Base-by-base conservation (phyloP, 2,329 filamentous ascomycete species). In the Rugonectria rugulosa region DNA sequence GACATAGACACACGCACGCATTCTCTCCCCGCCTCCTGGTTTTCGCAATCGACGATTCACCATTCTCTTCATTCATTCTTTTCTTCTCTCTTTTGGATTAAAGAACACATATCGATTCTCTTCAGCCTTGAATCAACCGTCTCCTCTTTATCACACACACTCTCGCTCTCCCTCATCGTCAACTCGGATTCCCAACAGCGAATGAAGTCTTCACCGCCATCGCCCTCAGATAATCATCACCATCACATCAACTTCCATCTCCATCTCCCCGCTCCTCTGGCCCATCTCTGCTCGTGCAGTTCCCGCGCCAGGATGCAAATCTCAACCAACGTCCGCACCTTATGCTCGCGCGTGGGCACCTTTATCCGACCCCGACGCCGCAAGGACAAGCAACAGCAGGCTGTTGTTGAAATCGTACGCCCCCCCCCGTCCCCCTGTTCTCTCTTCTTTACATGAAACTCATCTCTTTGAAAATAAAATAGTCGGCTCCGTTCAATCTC, bases 401-500 rank as follows among this genome's bases (percentile, higher is more conserved):
- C 29, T 23, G 68, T 64, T n/a, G 55, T 79, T 12, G 73, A 80
- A 47, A 84, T 84, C 68, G 80, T 83, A 67, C 59, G 79, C 8
- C 41, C 7, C 38, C 27, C 21, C 14, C 4, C 23, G 3, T 9
- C 10, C 5, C 15, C 6, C 11, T 21, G 9, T 24, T 17, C n/a
- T 5, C 5, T 17, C 27, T 12, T 20, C 14, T 24, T 7, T 46
- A 21, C 17, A n/a, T 40, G 36, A 44, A 42, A 54, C 71, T 70
- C 61, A 72, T 60, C 23, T 41, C 10, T 8, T 43, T n/a, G 36
- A 14, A 20, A 37, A n/a, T 56, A 86, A n/a, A 20, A 37, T n/a
- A 86, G 84, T 86, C 83, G 44, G 78, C 79, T 9, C 84, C 84
- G 0, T 87, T 83, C 71, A 77, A 86, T 68, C 81, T 86, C 65